Base-by-base conservation (phyloP, 371 early-diverging fungal genomes). In the Zychaea mexicana region DNA sequence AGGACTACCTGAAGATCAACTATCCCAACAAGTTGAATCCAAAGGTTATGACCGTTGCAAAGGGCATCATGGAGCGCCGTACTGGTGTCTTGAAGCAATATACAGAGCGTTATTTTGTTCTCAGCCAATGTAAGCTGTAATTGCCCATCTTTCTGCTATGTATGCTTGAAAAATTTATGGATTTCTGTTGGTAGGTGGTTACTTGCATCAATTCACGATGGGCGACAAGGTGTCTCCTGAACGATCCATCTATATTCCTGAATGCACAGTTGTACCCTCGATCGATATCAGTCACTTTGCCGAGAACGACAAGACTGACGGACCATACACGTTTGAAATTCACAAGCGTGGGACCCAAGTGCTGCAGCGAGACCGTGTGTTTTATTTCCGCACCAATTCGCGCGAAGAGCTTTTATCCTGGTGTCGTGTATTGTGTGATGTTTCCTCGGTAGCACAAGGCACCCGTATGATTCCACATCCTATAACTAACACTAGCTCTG, bases 1-100 rank as follows among this genome's bases (percentile, higher is more conserved):
- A 78, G 52, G 68, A 78, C 21, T 79, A 75, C 33, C 66, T 72
- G 15, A 71, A 72, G n/a, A 79, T 82, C 52, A 77, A 79, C 22
- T 82, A 79, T 65, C 72, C 77, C 15, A 79, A 82, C 64, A 82
- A 79, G 33, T 60, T 63, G 17, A 71, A 76, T 59, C 78, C 79
- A 0, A 42, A 64, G 15, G 82, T 82, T 2, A 69, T 72, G 73
- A 78, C 78, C 5, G 46, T 79, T 8, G 58, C 71, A 10, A 76
- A 77, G 52, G 82, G 82, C 4, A 64, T 68, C 36, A 54, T 79
- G 64, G 72, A 74, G 13, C 67, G 78, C 12, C 73, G 72, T 15
- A 57, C 60, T 31, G 76, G 78, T 31, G 79, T 76, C 2, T 57
- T 70, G 21, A 79, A 76, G 33, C 76, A 78, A 54, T 82, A 68